phyloP scores from a whole-genome alignment of 1,139 yeast species.

The Yamadazyma membranifaciens region DNA sequence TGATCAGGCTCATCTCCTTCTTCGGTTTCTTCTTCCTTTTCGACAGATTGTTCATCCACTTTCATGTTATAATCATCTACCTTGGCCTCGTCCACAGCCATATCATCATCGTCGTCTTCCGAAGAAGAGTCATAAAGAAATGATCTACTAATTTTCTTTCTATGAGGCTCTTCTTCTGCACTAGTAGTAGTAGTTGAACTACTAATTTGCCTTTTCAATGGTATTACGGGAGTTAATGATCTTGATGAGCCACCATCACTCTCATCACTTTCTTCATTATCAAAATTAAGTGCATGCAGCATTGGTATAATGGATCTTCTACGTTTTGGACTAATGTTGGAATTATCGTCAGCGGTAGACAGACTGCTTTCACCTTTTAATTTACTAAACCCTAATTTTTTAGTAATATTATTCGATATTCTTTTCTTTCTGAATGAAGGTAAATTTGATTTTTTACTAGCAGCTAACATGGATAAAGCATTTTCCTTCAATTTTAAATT shows the following conservation, averaged over 20 bases:
- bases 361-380: neutral
- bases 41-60: slow-evolving; percentile 4
- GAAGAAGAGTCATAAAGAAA: slow-evolving; percentile 29
- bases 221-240: slow-evolving; percentile 39
- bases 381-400: slow-evolving; percentile 1
- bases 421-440: slow-evolving; percentile 52
- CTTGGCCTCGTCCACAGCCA: slow-evolving; percentile 15
- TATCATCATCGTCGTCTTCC: slow-evolving; percentile 25
- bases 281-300: slow-evolving; percentile 69
- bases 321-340: slow-evolving; percentile 11
- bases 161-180: slow-evolving; percentile 22
- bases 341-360: slow-evolving; percentile 8
- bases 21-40: slow-evolving; percentile 8
- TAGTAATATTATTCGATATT: slow-evolving; percentile 6
- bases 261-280: slow-evolving; percentile 41
- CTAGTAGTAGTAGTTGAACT: slow-evolving; percentile 27
- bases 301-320: slow-evolving; percentile 50
- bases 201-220: slow-evolving; percentile 28
- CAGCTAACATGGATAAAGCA: slow-evolving; percentile 30
- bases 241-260: slow-evolving; percentile 45
- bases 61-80: slow-evolving; percentile 10
- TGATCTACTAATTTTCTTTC: slow-evolving; percentile 21
- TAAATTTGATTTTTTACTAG: slow-evolving; percentile 24
- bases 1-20: slow-evolving; percentile 8
- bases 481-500: slow-evolving; percentile 19